These are phyloP conservation scores for Lactarius evosmus DNA, from an alignment of 768 basidiomycete genomes.

Conservation along the genomic window DNA sequence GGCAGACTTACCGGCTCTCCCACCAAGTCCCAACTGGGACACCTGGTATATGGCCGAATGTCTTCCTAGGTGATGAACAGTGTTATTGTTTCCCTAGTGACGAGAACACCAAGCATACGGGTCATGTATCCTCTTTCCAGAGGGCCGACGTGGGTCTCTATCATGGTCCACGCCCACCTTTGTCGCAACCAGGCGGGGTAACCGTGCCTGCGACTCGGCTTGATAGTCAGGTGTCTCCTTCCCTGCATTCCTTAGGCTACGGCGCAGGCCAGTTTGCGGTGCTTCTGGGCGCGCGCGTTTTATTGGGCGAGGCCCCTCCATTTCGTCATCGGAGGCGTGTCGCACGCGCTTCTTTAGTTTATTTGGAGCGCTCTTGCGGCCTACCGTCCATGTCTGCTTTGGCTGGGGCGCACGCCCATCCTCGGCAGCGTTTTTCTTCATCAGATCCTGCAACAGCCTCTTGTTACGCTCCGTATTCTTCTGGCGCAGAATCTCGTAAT, in stretches of 20 bases:
- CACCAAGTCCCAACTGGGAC: conserved; percentile 82
- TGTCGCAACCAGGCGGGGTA: conserved; percentile 17
- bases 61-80: conserved; percentile 49
- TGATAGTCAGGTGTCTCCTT: conserved; percentile 55
- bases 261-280: conserved; percentile 41
- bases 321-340: conserved; percentile 2
- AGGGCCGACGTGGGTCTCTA: conserved; percentile 31
- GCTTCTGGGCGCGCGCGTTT: conserved; percentile 14
- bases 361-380: conserved; percentile 3
- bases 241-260: conserved; percentile 64
- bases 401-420: neutral
- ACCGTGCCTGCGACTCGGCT: conserved; percentile 30
- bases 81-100: conserved; percentile 2
- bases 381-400: conserved; percentile 8
- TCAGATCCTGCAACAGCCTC: conserved; percentile 7
- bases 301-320: neutral
- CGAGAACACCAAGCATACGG: conserved; percentile 45
- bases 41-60: conserved; percentile 76
- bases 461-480: conserved; percentile 13
- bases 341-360: conserved; percentile 11
- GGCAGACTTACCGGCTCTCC: conserved; percentile 53
- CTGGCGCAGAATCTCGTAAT: conserved; percentile 16
- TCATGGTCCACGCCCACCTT: conserved; percentile 30
- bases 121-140: conserved; percentile 38
- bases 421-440: conserved; percentile 2